These are phyloP conservation scores for Gossypium aridum DNA, from an alignment of 441 rosid species.

Conservation along the genomic window DNA sequence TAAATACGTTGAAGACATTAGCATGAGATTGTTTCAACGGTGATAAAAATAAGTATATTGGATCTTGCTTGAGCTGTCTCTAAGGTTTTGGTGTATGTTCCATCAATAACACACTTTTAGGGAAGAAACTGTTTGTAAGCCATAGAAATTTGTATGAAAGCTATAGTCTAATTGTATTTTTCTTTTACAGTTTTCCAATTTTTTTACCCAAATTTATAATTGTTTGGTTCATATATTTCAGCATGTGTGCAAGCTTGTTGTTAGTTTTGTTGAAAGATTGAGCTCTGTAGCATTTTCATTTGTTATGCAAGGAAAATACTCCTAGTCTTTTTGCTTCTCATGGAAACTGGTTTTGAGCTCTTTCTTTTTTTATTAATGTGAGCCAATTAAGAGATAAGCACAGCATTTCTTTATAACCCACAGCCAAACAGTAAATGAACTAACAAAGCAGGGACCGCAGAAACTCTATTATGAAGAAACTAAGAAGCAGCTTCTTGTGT, in stretches of 20 bases:
- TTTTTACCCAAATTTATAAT: conserved; percentile 16
- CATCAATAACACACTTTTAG: conserved; percentile 30
- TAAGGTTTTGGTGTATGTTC: conserved; percentile 28
- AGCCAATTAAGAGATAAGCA: no score
- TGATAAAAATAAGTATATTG: conserved; percentile 7
- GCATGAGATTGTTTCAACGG: conserved; percentile 28
- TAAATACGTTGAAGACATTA: conserved; percentile 25
- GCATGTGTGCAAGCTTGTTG: conserved; percentile 26
- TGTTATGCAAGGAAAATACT: not conserved
- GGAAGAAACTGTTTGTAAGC: conserved; percentile 19
- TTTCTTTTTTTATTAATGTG: no score
- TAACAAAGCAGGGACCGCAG: not conserved
- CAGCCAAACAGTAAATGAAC: no score
- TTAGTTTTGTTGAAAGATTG: conserved; percentile 21
- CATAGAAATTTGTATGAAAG: conserved; percentile 11
- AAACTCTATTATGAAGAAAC: not conserved
- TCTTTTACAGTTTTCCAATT: conserved; percentile 2
- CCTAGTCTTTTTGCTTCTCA: not conserved
- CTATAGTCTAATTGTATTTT: not conserved
- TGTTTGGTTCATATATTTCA: conserved; percentile 21
- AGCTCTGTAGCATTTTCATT: conserved; percentile 11
- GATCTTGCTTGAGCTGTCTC: conserved; percentile 15
- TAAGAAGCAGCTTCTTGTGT: no score
- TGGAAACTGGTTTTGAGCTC: not conserved
- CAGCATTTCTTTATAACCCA: no score